phyloP scores from a whole-genome alignment of 805 yeast species.

The Metschnikowia cubensis region DNA sequence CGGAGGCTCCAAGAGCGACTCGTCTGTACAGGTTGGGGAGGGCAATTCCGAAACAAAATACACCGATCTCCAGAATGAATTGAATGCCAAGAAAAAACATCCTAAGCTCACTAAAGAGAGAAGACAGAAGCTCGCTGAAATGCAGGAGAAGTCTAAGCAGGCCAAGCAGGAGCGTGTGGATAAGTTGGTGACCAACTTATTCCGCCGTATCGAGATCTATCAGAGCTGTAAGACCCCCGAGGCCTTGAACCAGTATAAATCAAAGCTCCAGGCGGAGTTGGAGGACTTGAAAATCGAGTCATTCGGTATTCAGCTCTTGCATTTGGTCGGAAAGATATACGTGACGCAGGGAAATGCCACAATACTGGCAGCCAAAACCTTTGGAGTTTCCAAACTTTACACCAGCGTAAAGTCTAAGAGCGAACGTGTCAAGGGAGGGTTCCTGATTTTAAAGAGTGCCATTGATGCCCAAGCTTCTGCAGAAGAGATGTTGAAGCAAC shows the following conservation, averaged over 20 bases:
- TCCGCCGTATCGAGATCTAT: slow-evolving; percentile 44
- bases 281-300: slow-evolving; percentile 90
- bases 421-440: slow-evolving; percentile 75
- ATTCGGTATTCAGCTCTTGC: slow-evolving; percentile 86
- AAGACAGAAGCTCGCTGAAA: slow-evolving; percentile 47
- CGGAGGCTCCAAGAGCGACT: slow-evolving; percentile 22
- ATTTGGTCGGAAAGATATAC: slow-evolving; percentile 78
- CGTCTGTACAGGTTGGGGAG: background rate
- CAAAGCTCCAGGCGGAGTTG: slow-evolving; percentile 55
- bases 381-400: slow-evolving; percentile 83
- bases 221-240: slow-evolving; percentile 61
- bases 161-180: slow-evolving; percentile 47
- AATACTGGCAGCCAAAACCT: slow-evolving; percentile 69
- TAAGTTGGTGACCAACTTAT: slow-evolving; percentile 48
- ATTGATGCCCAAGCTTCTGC: slow-evolving; percentile 76
- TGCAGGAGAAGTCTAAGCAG: slow-evolving; percentile 53
- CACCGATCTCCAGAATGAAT: slow-evolving; percentile 19
- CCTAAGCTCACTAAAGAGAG: slow-evolving; percentile 30
- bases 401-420: slow-evolving; percentile 83
- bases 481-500: slow-evolving; percentile 68
- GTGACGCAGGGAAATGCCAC: slow-evolving; percentile 69
- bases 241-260: slow-evolving; percentile 53
- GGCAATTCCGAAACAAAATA: background rate
- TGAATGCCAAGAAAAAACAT: slow-evolving; percentile 27
- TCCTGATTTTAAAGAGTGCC: slow-evolving; percentile 76